These are phyloP conservation scores for Luffa acutangula DNA, from an alignment of 306 rosid species.

Conservation along the genomic window DNA sequence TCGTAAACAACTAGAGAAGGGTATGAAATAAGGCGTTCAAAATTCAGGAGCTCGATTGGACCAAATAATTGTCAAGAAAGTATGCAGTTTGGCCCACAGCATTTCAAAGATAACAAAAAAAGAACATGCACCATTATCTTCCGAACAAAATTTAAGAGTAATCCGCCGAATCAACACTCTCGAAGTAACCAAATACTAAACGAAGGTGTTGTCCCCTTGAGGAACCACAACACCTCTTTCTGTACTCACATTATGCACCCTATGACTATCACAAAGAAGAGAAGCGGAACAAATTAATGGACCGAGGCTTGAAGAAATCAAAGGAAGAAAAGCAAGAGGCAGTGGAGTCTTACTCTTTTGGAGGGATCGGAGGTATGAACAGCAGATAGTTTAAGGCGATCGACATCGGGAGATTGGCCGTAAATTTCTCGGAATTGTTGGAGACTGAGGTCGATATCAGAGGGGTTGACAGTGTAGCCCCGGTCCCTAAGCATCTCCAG, in stretches of 20 bases:
- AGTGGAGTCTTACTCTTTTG: conserved; percentile 24
- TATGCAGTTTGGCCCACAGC: neutral
- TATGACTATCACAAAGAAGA: neutral
- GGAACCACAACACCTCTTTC: neutral
- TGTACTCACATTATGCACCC: neutral
- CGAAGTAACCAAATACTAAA: neutral
- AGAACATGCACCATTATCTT: neutral
- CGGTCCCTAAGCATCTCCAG: conserved; percentile 85
- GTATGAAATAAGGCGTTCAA: neutral
- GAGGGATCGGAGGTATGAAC: conserved; percentile 50
- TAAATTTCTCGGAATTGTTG: conserved; percentile 45
- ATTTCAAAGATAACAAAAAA: neutral
- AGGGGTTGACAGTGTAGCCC: conserved; percentile 46
- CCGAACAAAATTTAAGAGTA: neutral
- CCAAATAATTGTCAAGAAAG: neutral
- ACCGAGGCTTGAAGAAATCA: neutral
- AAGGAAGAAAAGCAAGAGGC: neutral
- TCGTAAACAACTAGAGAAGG: neutral
- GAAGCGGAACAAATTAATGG: neutral
- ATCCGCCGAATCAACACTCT: neutral
- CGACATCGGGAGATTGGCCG: conserved; percentile 41
- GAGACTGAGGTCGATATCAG: conserved; percentile 50
- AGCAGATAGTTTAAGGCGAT: conserved; percentile 64
- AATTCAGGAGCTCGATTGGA: neutral
- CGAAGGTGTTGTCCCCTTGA: neutral